phyloP scores from a whole-genome alignment of 1,139 yeast species.

The Sugiyamaella pinicola region DNA sequence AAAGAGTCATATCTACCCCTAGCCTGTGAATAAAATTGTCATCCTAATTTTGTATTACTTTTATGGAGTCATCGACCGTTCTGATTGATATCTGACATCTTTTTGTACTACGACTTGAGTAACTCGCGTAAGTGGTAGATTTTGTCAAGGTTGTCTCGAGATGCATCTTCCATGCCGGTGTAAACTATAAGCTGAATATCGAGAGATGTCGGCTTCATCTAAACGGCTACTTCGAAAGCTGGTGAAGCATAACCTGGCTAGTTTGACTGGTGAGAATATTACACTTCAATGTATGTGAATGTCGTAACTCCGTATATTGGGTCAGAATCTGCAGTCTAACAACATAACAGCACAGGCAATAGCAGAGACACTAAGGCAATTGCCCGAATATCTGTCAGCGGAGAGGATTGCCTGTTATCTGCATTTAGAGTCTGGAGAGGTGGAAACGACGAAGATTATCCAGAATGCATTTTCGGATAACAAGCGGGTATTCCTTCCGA shows the following conservation, averaged over 20 bases:
- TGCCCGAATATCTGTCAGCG: constrained; percentile 50
- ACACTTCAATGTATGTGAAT: constrained; percentile 17
- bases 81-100: too few relatives aligned
- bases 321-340: too few relatives aligned
- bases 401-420: constrained; percentile 60
- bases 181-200: too few relatives aligned
- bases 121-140: not conserved
- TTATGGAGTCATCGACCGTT: too few relatives aligned
- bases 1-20: not conserved
- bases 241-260: constrained; percentile 14
- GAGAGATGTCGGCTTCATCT: constrained; percentile 8
- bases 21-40: too few relatives aligned
- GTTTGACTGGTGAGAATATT: constrained; percentile 7
- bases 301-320: too few relatives aligned
- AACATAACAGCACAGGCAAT: constrained; percentile 38
- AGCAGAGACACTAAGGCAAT: constrained; percentile 39
- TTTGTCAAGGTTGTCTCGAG: not conserved
- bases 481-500: constrained; percentile 45
- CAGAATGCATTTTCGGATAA: constrained; percentile 50
- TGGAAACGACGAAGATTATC: constrained; percentile 57
- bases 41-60: too few relatives aligned
- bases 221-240: constrained; percentile 18
- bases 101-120: too few relatives aligned
- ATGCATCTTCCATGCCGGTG: too few relatives aligned
- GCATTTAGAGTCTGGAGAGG: constrained; percentile 67